Conservation (phyloP, 306 rosid species). For the Cajanus cajan region DNA sequence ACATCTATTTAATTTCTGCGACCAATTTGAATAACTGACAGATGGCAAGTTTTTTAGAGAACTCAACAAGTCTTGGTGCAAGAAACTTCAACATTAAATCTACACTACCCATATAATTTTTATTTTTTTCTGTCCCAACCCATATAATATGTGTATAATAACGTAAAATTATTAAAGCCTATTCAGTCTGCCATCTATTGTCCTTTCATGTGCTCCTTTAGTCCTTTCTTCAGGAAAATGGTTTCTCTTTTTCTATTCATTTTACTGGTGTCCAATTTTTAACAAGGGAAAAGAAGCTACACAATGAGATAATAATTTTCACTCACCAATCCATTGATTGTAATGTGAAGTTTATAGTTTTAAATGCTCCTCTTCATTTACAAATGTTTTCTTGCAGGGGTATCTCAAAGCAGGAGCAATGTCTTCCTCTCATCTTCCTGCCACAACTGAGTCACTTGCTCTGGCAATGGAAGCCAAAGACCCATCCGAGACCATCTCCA, state of each 20-base stretch:
- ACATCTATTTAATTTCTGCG: neutral
- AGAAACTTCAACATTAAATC: neutral
- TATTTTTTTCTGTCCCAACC: too few species aligned
- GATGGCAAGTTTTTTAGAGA: neutral
- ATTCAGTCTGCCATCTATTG: neutral
- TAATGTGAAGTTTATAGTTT: neutral
- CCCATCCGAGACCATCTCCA: conserved; percentile 71
- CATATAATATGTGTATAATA: too few species aligned
- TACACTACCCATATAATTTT: neutral
- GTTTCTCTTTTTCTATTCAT: neutral
- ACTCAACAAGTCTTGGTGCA: neutral
- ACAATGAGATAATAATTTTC: neutral
- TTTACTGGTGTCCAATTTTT: neutral
- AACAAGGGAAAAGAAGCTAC: neutral
- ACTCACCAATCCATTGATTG: neutral
- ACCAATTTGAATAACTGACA: neutral
- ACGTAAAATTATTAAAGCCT: neutral
- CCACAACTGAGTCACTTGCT: conserved; percentile 68
- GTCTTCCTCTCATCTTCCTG: conserved; percentile 81
- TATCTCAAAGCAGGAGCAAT: conserved; percentile 40
- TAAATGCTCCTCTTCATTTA: conserved; percentile 14
- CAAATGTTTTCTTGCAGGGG: conserved; percentile 42
- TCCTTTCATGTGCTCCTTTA: neutral
- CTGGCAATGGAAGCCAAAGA: conserved; percentile 69
- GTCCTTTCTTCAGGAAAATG: neutral